Percentiles rank a stretch among this genome's conserved stretches.
Evolutionary conservation across 257 asterid species (phyloP).

Genomic region (Petunia axillaris): DNA sequence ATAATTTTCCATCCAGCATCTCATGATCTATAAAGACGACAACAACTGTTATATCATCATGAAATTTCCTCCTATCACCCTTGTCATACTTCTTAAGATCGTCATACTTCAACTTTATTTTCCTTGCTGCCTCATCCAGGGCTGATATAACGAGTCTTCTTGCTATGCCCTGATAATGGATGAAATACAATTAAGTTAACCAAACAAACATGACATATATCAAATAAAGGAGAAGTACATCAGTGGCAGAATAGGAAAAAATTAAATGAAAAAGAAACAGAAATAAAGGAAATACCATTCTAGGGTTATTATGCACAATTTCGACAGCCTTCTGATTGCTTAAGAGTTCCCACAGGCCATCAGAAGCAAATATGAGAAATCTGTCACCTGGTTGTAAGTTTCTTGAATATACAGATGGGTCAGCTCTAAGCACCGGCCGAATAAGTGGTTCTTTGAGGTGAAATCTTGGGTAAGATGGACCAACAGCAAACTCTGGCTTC

Average conservation of each 20-base stretch:
- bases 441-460: slow-evolving; percentile 67
- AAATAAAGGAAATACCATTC: slow-evolving; percentile 45
- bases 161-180: slow-evolving; percentile 66
- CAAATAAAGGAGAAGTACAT: not conserved
- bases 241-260: not conserved
- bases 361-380: slow-evolving; percentile 83
- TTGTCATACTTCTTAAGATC: slow-evolving; percentile 49
- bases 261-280: not conserved
- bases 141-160: slow-evolving; percentile 63
- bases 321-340: slow-evolving; percentile 75
- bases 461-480: slow-evolving; percentile 45
- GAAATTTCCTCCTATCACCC: slow-evolving; percentile 57
- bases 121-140: slow-evolving; percentile 50
- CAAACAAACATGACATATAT: not conserved
- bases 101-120: slow-evolving; percentile 44
- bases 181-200: not conserved
- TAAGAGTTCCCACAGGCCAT: slow-evolving; percentile 88
- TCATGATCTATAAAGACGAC: slow-evolving; percentile 67
- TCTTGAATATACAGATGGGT: slow-evolving; percentile 59
- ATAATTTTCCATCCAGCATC: slow-evolving; percentile 36
- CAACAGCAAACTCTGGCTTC: slow-evolving; percentile 66
- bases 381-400: slow-evolving; percentile 54
- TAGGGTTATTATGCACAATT: slow-evolving; percentile 71
- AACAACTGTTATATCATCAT: slow-evolving; percentile 76
- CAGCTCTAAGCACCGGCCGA: slow-evolving; percentile 69